Conservation (phyloP, 192 early-diverging fungal genomes). For the Rhizoclosmatium sp. region DNA sequence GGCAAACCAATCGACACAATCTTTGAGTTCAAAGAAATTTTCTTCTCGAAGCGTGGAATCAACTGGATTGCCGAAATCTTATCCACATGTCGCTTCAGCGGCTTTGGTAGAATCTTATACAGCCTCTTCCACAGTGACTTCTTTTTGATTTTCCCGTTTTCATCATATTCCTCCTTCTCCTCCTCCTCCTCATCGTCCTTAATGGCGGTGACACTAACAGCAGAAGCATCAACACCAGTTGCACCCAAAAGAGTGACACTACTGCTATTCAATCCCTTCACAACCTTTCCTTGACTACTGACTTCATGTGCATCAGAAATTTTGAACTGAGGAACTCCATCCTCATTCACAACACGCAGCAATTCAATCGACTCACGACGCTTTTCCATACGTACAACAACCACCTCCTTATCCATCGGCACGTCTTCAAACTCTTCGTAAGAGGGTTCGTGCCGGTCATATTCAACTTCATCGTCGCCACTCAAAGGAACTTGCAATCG, state of each 20-base stretch:
- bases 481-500: background rate
- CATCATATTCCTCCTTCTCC: constrained; percentile 2
- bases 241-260: background rate
- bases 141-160: background rate
- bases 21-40: constrained; percentile 51
- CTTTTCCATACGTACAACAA: background rate
- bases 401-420: background rate
- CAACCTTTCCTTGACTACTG: background rate
- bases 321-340: background rate
- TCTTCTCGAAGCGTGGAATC: constrained; percentile 53
- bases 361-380: background rate
- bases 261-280: background rate
- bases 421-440: background rate
- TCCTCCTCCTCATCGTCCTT: background rate
- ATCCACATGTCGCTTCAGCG: background rate
- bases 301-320: too few relatives aligned
- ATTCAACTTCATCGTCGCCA: background rate
- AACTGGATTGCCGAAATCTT: constrained; percentile 23
- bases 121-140: background rate
- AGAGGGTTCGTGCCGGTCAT: background rate
- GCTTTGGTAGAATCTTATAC: constrained; percentile 18
- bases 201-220: background rate
- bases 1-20: constrained; percentile 70
- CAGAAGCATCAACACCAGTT: background rate
- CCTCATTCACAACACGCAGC: background rate